Percentiles rank a stretch among this genome's conserved stretches.
Conservation (phyloP, 345 rosid genomes). For the Iberis pinnata region DNA sequence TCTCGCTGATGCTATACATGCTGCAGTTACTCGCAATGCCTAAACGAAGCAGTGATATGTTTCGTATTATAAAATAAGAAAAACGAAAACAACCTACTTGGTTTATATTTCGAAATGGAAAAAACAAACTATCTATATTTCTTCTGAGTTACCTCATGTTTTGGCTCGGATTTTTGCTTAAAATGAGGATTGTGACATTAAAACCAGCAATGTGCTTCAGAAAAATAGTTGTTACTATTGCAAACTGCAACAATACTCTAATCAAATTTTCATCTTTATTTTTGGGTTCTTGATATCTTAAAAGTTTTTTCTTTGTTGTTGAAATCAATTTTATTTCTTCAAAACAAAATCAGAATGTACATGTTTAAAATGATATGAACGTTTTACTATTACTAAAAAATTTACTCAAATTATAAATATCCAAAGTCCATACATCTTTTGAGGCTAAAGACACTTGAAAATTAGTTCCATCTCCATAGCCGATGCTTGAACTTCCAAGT, state of each 20-base stretch:
- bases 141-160: conserved; percentile 4
- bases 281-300: too few relatives aligned
- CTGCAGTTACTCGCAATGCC: conserved; percentile 42
- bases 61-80: conserved; percentile 1
- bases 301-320: too few relatives aligned
- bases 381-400: too few relatives aligned
- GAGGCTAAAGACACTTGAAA: too few relatives aligned
- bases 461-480: too few relatives aligned
- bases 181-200: conserved; percentile 5
- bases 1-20: conserved; percentile 66
- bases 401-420: too few relatives aligned
- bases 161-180: background rate
- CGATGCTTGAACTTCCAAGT: too few relatives aligned
- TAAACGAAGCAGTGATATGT: conserved; percentile 20
- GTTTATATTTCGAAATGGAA: background rate
- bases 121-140: background rate
- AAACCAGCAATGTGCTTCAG: background rate
- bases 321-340: too few relatives aligned
- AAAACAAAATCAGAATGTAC: too few relatives aligned
- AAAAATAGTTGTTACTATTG: background rate
- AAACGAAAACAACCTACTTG: conserved; percentile 9
- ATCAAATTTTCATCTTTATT: too few relatives aligned
- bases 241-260: background rate
- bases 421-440: too few relatives aligned
- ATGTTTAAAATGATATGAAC: too few relatives aligned